phyloP scores from a whole-genome alignment of 345 rosid species.

The Isatis tinctoria region DNA sequence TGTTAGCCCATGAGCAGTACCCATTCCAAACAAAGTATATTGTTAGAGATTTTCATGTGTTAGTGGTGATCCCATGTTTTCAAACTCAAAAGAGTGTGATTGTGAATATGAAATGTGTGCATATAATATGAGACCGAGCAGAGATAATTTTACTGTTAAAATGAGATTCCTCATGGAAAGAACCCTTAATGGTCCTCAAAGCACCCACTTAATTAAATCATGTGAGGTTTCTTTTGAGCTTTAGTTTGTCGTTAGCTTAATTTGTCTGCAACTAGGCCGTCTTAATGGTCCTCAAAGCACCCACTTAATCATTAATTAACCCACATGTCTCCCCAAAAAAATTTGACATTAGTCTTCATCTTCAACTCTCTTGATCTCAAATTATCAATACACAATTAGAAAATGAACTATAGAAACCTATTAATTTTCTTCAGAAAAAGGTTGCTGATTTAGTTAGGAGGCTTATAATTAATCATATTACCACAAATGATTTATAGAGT shows the following conservation, averaged over 20 bases:
- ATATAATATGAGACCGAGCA: background rate
- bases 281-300: constrained; percentile 29
- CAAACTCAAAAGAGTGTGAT: background rate
- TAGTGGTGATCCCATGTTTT: constrained; percentile 6
- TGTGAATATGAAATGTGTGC: background rate
- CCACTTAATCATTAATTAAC: constrained; percentile 27
- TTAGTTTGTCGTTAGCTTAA: constrained; percentile 29
- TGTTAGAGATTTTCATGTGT: background rate
- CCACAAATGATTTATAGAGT: background rate
- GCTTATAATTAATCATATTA: background rate
- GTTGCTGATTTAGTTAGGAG: background rate
- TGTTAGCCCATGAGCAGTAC: background rate
- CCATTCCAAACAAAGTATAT: background rate
- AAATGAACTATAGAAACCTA: background rate
- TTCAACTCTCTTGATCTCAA: background rate
- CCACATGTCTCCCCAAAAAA: constrained; percentile 16
- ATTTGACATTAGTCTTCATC: constrained; percentile 12
- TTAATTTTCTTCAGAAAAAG: background rate
- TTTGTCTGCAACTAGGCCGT: constrained; percentile 21
- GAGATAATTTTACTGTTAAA: background rate
- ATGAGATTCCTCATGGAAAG: constrained; percentile 11
- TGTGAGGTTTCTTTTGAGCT: constrained; percentile 29
- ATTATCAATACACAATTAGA: background rate
- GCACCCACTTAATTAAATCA: background rate
- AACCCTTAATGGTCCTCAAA: background rate